Percentiles rank a stretch among this genome's conserved stretches.
Evolutionary conservation across 2,329 filamentous ascomycete species (phyloP).

Genomic region (Arthrinium puccinioides): DNA sequence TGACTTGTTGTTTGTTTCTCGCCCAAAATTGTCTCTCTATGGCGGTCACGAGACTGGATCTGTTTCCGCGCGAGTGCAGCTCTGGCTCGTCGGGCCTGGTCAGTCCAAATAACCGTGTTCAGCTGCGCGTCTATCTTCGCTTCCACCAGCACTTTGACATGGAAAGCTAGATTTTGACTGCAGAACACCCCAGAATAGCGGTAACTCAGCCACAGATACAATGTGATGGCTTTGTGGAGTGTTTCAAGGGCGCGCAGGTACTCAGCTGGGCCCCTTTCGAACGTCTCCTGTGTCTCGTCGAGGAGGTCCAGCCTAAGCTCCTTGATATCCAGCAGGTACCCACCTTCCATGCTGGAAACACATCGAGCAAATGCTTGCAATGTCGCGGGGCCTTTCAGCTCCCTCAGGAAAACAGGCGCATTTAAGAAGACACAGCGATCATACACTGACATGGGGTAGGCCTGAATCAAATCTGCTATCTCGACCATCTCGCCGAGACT

Average conservation of each 20-base stretch:
- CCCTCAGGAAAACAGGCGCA: constrained; percentile 56
- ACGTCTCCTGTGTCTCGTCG: constrained; percentile 48
- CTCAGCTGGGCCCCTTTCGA: constrained; percentile 28
- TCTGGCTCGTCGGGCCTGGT: constrained; percentile 26
- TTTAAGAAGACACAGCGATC: constrained; percentile 73
- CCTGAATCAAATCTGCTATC: constrained; percentile 69
- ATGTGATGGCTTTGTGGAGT: constrained; percentile 73
- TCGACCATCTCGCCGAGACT: constrained; percentile 52
- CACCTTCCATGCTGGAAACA: constrained; percentile 60
- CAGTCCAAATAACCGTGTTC: constrained; percentile 43
- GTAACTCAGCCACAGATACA: constrained; percentile 92
- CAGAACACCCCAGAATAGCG: constrained; percentile 76
- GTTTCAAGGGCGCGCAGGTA: constrained; percentile 66
- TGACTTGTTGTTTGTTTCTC: too few species aligned
- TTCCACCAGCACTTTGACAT: constrained; percentile 74
- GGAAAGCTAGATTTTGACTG: constrained; percentile 66
- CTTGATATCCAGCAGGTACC: constrained; percentile 63
- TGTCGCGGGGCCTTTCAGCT: constrained; percentile 37
- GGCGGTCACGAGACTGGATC: constrained; percentile 8
- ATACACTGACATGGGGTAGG: constrained; percentile 58
- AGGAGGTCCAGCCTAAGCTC: constrained; percentile 67
- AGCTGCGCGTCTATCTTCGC: constrained; percentile 62
- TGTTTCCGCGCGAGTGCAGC: constrained; percentile 14
- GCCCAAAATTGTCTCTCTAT: constrained; percentile 15
- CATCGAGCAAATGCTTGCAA: constrained; percentile 60